phyloP scores from a whole-genome alignment of 2,329 filamentous ascomycete genomes.

The Paraconiothyrium brasiliense region DNA sequence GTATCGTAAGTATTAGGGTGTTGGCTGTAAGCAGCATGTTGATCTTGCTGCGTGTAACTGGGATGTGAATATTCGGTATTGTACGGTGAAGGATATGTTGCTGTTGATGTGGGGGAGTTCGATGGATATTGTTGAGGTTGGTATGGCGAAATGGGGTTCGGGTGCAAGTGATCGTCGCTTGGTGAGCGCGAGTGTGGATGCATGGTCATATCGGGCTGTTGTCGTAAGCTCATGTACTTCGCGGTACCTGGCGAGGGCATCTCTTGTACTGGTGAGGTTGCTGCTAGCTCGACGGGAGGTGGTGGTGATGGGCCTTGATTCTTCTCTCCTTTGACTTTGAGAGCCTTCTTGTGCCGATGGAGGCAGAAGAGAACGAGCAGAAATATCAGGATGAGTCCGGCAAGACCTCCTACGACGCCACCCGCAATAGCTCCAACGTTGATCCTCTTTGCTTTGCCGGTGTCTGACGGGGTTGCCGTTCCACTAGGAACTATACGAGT shows the following conservation, averaged over 20 bases:
- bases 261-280: constrained; percentile 40
- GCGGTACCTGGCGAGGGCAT: constrained; percentile 33
- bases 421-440: constrained; percentile 52
- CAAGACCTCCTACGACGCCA: constrained; percentile 51
- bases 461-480: constrained; percentile 29
- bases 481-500: constrained; percentile 56
- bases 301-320: constrained; percentile 28
- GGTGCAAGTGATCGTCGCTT: constrained; percentile 31
- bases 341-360: constrained; percentile 46
- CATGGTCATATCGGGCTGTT: constrained; percentile 28
- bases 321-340: constrained; percentile 28
- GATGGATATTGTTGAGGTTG: constrained; percentile 30
- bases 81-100: constrained; percentile 27
- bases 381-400: constrained; percentile 42
- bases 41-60: constrained; percentile 25
- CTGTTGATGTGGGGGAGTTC: constrained; percentile 25
- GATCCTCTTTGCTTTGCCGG: constrained; percentile 27
- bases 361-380: constrained; percentile 48
- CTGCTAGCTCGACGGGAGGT: constrained; percentile 41
- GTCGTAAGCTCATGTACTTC: constrained; percentile 42
- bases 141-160: constrained; percentile 23
- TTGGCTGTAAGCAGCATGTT: constrained; percentile 27
- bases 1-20: constrained; percentile 22
- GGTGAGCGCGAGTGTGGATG: constrained; percentile 32
- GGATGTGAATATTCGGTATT: constrained; percentile 19